A percentile compares a stretch with the other conserved stretches of the same genome.
Conservation (phyloP, 352 stramenopile species). For the Phytophthora pluvialis region DNA sequence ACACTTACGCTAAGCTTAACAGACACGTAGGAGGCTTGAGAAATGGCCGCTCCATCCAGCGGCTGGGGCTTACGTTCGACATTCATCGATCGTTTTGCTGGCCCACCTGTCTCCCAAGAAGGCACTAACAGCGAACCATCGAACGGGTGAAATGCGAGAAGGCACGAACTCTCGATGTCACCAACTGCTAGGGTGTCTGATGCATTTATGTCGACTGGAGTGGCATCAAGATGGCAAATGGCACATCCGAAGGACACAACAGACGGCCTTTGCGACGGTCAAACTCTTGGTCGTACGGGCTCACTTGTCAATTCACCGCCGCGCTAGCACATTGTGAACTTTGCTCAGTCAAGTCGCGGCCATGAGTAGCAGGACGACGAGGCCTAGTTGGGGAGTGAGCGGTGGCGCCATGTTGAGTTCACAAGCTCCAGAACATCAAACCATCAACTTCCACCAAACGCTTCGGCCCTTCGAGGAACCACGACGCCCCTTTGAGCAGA, state of each 20-base stretch:
- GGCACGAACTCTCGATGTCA: constrained; percentile 12
- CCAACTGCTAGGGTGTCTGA: constrained; percentile 13
- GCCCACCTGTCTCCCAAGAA: constrained; percentile 18
- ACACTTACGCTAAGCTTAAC: neutral
- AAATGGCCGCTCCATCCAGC: constrained; percentile 1
- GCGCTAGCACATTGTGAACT: constrained; percentile 2
- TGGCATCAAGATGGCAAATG: constrained; percentile 28
- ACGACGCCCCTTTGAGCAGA: constrained; percentile 19
- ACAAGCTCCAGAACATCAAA: neutral
- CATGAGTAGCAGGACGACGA: constrained; percentile 18
- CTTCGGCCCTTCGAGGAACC: constrained; percentile 11
- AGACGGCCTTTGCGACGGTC: constrained; percentile 18
- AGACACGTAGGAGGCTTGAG: constrained; percentile 4
- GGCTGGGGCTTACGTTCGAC: constrained; percentile 4
- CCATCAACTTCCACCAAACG: constrained; percentile 19
- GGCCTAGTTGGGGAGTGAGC: constrained; percentile 21
- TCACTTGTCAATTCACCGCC: constrained; percentile 22
- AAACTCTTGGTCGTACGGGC: constrained; percentile 7
- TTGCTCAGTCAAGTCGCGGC: neutral
- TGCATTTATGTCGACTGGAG: constrained; percentile 26
- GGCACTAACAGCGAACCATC: constrained; percentile 14
- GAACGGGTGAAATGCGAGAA: constrained; percentile 18
- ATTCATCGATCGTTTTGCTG: constrained; percentile 20
- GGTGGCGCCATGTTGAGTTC: constrained; percentile 17
- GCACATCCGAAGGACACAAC: constrained; percentile 22